Conservation (phyloP, 257 asterid species). For the Capsicum chinense region DNA sequence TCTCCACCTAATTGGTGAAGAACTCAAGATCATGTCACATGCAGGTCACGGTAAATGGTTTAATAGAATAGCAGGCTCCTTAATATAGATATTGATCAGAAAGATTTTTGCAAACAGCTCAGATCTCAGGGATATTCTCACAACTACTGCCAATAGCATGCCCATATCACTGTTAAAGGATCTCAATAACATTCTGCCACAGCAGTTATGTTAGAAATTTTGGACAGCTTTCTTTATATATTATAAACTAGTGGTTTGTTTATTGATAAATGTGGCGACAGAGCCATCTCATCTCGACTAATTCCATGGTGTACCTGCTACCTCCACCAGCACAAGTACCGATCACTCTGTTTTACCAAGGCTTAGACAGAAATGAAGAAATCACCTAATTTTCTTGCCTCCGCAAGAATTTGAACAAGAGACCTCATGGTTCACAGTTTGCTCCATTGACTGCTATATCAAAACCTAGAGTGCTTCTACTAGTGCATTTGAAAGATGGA, state of each 20-base stretch:
- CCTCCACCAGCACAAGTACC: conserved; percentile 1
- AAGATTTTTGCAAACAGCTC: background rate
- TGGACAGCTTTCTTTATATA: background rate
- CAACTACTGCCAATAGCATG: background rate
- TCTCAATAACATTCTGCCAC: background rate
- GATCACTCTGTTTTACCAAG: background rate
- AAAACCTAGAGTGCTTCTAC: background rate
- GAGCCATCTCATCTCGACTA: background rate
- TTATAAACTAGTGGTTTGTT: background rate
- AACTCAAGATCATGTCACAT: conserved; percentile 1
- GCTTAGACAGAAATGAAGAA: background rate
- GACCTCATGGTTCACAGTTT: background rate
- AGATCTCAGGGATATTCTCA: background rate
- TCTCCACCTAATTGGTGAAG: background rate
- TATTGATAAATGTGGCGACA: background rate
- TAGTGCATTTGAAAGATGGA: background rate
- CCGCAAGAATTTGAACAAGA: background rate
- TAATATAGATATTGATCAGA: background rate
- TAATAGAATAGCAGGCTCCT: background rate
- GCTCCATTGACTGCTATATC: background rate
- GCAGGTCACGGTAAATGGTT: background rate
- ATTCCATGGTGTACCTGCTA: background rate
- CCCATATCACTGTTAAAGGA: background rate
- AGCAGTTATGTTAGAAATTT: background rate
- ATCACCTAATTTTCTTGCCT: background rate